phyloP scores from a whole-genome alignment of 257 asterid genomes.

The Asclepias syriaca region DNA sequence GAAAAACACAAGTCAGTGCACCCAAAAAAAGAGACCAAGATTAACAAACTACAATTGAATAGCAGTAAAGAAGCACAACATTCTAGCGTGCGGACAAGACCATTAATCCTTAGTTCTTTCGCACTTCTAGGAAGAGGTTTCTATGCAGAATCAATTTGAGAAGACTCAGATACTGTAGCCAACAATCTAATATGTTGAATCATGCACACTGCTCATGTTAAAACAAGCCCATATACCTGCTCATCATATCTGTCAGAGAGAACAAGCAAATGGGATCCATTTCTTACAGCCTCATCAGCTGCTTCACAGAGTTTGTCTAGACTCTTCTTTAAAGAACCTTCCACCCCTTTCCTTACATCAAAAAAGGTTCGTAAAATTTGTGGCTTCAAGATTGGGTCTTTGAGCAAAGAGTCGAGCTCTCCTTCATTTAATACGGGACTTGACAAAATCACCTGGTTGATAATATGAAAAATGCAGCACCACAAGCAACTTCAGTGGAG shows the following conservation, averaged over 20 bases:
- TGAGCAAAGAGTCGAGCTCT: slow-evolving; percentile 82
- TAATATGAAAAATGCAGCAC: slow-evolving; percentile 10
- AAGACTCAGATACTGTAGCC: not conserved
- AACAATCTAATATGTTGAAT: too few relatives aligned
- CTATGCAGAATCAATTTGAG: not conserved
- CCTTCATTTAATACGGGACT: slow-evolving; percentile 94
- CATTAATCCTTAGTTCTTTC: not conserved
- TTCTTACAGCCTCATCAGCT: slow-evolving; percentile 99
- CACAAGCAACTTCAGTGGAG: slow-evolving; percentile 10
- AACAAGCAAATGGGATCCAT: slow-evolving; percentile 92
- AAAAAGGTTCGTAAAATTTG: slow-evolving; percentile 75
- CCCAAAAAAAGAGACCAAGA: not conserved
- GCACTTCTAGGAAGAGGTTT: not conserved
- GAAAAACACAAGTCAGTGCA: not conserved
- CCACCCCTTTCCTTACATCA: slow-evolving; percentile 78
- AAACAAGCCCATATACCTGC: slow-evolving; percentile 51
- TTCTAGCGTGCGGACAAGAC: not conserved
- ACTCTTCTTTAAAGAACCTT: slow-evolving; percentile 78
- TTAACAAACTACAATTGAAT: not conserved
- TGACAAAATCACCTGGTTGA: slow-evolving; percentile 67
- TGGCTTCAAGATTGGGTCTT: slow-evolving; percentile 75
- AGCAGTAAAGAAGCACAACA: not conserved
- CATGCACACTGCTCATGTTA: slow-evolving; percentile 10
- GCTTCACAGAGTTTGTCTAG: slow-evolving; percentile 87
- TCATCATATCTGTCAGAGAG: slow-evolving; percentile 95